Evolutionary conservation across 805 yeast species (phyloP).

Genomic region (Hanseniaspora taiwanica): DNA sequence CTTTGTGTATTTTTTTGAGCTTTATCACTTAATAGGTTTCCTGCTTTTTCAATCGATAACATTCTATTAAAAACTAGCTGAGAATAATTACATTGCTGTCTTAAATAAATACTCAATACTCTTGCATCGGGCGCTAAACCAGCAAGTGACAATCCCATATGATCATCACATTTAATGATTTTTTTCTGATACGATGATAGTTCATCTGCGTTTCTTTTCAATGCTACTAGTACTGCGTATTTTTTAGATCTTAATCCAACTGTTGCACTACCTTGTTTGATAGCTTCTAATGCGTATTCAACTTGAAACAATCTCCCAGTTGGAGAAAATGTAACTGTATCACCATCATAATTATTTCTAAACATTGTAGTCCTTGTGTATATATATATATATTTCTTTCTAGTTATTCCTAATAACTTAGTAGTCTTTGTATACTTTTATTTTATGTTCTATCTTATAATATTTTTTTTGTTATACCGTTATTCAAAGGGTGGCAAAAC

Average conservation of each 20-base stretch:
- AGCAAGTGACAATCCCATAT: conserved; percentile 89
- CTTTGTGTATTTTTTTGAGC: conserved; percentile 95
- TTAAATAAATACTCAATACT: conserved; percentile 73
- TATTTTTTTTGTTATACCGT: too few species aligned
- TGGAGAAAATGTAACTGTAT: conserved; percentile 95
- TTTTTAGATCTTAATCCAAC: conserved; percentile 82
- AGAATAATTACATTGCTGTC: conserved; percentile 85
- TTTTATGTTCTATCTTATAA: too few species aligned
- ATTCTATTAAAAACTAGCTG: conserved; percentile 79
- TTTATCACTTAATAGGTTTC: conserved; percentile 79
- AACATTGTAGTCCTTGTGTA: conserved; percentile 34
- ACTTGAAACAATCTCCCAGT: conserved; percentile 98
- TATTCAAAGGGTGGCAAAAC: too few species aligned
- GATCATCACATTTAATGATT: conserved; percentile 81
- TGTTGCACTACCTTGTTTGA: conserved; percentile 95
- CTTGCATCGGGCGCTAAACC: conserved; percentile 98
- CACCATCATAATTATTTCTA: conserved; percentile 97
- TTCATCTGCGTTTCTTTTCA: conserved; percentile 95
- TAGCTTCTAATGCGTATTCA: conserved; percentile 94
- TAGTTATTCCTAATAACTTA: not conserved
- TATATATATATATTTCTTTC: not conserved
- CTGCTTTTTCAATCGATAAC: conserved; percentile 71
- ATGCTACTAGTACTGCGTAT: conserved; percentile 84
- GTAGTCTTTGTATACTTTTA: too few species aligned
- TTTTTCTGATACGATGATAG: conserved; percentile 94